phyloP scores from a whole-genome alignment of 2,329 filamentous ascomycete genomes.

The Ascochyta clinopodiicola region DNA sequence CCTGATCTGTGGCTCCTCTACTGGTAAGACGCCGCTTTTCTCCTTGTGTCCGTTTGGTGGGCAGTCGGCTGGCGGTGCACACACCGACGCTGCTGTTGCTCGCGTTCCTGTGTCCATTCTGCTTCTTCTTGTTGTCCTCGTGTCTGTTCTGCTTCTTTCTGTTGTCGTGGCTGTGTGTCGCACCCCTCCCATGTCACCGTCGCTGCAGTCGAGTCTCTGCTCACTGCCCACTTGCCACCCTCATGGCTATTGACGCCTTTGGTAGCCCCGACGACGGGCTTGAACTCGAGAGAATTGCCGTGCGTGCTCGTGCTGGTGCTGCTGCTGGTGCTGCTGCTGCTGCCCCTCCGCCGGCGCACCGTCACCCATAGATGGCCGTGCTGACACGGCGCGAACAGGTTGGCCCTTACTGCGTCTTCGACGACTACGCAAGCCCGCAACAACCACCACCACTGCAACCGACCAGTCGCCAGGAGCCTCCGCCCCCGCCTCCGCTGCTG shows the following conservation, averaged over 20 bases:
- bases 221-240: neutral
- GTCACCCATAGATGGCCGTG: slow-evolving; percentile 14
- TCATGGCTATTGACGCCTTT: slow-evolving; percentile 37
- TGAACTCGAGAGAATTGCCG: slow-evolving; percentile 48
- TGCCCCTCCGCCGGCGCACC: neutral
- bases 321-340: too few relatives aligned
- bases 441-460: neutral
- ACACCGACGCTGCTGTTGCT: neutral
- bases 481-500: slow-evolving; percentile 13
- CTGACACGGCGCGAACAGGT: slow-evolving; percentile 43
- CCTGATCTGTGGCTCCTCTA: slow-evolving; percentile 14
- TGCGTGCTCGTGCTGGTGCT: slow-evolving; percentile 34
- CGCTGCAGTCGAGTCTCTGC: slow-evolving; percentile 10
- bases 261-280: slow-evolving; percentile 43
- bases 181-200: slow-evolving; percentile 1
- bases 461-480: slow-evolving; percentile 6
- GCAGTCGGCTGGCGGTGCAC: neutral
- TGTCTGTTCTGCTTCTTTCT: too few relatives aligned
- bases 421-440: slow-evolving; percentile 37
- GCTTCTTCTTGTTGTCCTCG: neutral
- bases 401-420: slow-evolving; percentile 49
- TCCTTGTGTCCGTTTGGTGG: slow-evolving; percentile 1
- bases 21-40: slow-evolving; percentile 18
- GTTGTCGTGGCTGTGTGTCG: neutral
- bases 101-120: neutral